Evolutionary conservation across 768 basidiomycete species (phyloP).

Genomic region (Macrolepiota fuliginosa): DNA sequence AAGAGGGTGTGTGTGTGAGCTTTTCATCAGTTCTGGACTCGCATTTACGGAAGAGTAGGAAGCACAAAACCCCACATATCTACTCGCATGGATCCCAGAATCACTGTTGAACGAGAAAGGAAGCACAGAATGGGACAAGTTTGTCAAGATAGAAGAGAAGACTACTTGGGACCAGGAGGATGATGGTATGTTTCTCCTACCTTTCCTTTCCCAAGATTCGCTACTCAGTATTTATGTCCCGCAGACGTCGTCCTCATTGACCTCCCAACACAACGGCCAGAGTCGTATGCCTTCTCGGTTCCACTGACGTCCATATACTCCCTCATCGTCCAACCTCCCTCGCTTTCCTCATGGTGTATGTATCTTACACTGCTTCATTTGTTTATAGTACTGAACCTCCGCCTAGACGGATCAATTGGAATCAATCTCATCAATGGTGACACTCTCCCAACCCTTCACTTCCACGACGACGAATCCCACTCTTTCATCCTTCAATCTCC

Average conservation of each 20-base stretch:
- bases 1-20: constrained; percentile 62
- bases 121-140: constrained; percentile 85
- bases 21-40: constrained; percentile 2
- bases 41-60: constrained; percentile 45
- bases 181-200: constrained; percentile 48
- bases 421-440: constrained; percentile 86
- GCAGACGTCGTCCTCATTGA: constrained; percentile 84
- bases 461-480: constrained; percentile 95
- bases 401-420: constrained; percentile 78
- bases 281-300: constrained; percentile 96
- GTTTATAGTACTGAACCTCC: constrained; percentile 12
- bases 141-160: constrained; percentile 78
- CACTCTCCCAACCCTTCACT: constrained; percentile 86
- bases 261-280: constrained; percentile 76
- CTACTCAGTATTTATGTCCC: constrained; percentile 8
- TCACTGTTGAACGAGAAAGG: constrained; percentile 80
- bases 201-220: constrained; percentile 1
- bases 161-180: constrained; percentile 61
- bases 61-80: constrained; percentile 68
- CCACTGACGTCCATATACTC: constrained; percentile 89
- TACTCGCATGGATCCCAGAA: constrained; percentile 95
- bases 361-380: constrained; percentile 18
- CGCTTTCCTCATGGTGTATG: constrained; percentile 80
- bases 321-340: constrained; percentile 80
- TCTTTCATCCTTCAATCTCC: constrained; percentile 63